Evolutionary conservation across 352 stramenopile genomes (phyloP), one percentile per base, ranked within the genome.

Genomic region (Pythium periplocum): DNA sequence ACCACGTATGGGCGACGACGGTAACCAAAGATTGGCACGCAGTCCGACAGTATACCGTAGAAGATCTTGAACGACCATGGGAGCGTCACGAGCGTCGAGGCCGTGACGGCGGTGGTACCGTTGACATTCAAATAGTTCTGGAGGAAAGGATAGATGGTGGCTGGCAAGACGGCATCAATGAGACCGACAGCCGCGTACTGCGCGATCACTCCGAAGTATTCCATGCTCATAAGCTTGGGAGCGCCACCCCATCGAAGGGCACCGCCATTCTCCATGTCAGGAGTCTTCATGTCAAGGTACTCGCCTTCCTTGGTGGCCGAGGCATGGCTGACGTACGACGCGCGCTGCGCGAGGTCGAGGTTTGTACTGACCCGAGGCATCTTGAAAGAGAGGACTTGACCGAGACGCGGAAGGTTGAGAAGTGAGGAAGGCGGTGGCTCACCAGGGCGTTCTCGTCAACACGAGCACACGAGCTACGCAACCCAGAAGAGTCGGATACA

Each of bases 61-160:
- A 77, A 73, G 43, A 77, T 47, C 49, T 69, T 69, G 45, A 69
- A 69, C 32, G 45, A 66, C 60, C 57, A 69, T 6, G 51, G 45
- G 2, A 69, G 54, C 11, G 2, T 12, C 32, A 89, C 59, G 11
- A 89, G 45, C 3, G 57, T 58, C 2, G 11, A 17, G 38, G 64
- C 50, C 0, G 57, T 60, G 17, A 67, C 54, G 40, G 65, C 46
- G 2, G 62, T 55, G 5, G 36, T 38, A 9, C 68, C 68, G 2
- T 52, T 59, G 0, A 31, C 36, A 39, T 77, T 73, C 2, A 86
- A 58, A 45, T 79, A 83, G 26, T 66, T 50, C 35, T 78, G 62
- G 43, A 78, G 61, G 51, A 83, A 69, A 17, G 71, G 71, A 58
- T 83, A 85, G 26, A 76, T 53, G 11, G 64, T 73, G 9, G 45